Evolutionary conservation across 2,329 filamentous ascomycete species (phyloP).

Genomic region (Ceratocystis colombiana): DNA sequence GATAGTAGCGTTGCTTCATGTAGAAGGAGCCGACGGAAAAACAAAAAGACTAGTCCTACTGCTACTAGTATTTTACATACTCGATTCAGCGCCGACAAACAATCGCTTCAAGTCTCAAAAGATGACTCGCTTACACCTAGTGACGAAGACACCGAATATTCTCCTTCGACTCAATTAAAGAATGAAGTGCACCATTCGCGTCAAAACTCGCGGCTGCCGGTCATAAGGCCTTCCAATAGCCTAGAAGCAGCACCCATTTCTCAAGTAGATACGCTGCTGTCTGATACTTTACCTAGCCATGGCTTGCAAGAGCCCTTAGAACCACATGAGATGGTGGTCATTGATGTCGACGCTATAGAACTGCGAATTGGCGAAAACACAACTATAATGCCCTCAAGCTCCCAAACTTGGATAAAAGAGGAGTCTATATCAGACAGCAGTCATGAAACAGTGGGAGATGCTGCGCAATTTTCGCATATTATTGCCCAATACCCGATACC

Average conservation of each 20-base stretch:
- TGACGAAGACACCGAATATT: background rate
- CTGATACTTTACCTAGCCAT: background rate
- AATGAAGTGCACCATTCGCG: background rate
- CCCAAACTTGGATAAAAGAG: background rate
- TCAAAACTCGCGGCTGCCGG: background rate
- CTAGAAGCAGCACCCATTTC: background rate
- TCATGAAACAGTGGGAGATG: background rate
- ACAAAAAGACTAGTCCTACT: background rate
- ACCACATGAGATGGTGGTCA: constrained; percentile 1
- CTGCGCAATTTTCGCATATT: background rate
- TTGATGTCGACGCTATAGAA: constrained; percentile 1
- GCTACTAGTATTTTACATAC: background rate
- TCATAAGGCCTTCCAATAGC: background rate
- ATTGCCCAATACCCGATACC: too few relatives aligned
- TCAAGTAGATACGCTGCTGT: background rate
- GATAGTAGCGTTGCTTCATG: background rate
- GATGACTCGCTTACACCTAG: background rate
- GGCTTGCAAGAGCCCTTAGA: background rate
- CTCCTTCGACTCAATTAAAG: background rate
- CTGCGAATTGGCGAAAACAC: background rate
- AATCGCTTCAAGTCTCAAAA: background rate
- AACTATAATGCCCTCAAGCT: background rate
- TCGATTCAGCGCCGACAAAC: background rate
- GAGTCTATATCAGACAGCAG: background rate
- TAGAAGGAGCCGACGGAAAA: too few relatives aligned